Evolutionary conservation across 345 rosid species (phyloP), one percentile per base, ranked within the genome.

Genomic region (Aquilaria sinensis): DNA sequence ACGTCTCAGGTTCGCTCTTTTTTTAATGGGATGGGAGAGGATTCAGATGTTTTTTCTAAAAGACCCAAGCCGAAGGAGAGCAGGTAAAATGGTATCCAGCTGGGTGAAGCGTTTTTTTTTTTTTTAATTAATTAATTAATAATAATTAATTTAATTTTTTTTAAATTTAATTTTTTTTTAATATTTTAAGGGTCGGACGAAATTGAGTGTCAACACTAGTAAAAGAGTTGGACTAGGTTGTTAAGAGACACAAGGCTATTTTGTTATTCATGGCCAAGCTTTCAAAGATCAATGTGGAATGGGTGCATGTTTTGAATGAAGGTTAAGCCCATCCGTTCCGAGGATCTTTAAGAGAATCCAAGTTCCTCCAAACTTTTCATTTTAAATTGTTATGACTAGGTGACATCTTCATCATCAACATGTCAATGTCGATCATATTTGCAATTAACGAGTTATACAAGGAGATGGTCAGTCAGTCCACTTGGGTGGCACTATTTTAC

Each of bases 281-380:
- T 3, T 73, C 89, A 15, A 50, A 62, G 78, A 88, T 94, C 62
- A 97, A 94, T 62, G 13, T 75, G 32, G 83, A 94, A 69, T 90
- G 99, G 99, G 86, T 88, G 69, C 96, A 94, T 77, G 99, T 94
- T n/a, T 68, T 94, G 66, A 85, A 96, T 80, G 97, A 94, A 77
- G 99, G 97, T 15, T 94, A 97, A 97, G 97, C 97, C 50, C 90
- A 97, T 51, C 99, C 99, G 4, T 86, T 90, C 60, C 70, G 76
- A 2, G 99, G 99, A 12, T 94, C 88, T 91, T 90, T 94, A 97
- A 85, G 87, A 75, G 89, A 90, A 81, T 80, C 96, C 88, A 90
- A 94, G 99, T 90, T 94, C 99, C 99, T 94, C 96, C 99, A 94
- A 94, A 88, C 99, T 72, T 97, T 94, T 90, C 97, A 90, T 88